Conservation (phyloP, 371 early-diverging fungal species). For the Coelomomyces lativittatus region DNA sequence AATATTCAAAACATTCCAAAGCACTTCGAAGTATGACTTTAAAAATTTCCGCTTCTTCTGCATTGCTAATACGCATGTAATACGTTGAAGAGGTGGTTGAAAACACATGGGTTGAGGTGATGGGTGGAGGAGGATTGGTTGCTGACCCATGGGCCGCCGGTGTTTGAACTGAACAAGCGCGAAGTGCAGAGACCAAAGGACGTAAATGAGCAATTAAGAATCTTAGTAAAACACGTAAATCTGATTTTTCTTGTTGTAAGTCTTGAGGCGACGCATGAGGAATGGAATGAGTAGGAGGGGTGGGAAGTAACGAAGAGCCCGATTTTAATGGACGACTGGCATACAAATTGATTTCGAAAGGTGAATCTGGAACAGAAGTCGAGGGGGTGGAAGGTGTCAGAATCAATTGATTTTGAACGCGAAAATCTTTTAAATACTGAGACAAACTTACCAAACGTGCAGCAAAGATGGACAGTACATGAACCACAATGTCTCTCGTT, state of each 20-base stretch:
- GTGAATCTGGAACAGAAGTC: background rate
- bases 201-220: background rate
- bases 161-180: background rate
- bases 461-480: background rate
- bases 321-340: background rate
- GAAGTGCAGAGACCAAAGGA: background rate
- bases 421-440: background rate
- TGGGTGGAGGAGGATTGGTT: too few species aligned
- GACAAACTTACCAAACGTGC: background rate
- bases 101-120: too few species aligned
- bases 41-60: constrained; percentile 9
- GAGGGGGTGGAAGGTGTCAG: background rate
- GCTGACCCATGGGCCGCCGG: background rate
- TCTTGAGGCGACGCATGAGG: constrained; percentile 3
- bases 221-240: constrained; percentile 3
- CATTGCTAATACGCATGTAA: too few species aligned
- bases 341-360: constrained; percentile 59
- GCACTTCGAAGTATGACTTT: constrained; percentile 61
- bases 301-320: too few species aligned
- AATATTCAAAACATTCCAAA: constrained; percentile 68
- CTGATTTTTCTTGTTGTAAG: constrained; percentile 4
- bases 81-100: too few species aligned
- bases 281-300: constrained; percentile 7
- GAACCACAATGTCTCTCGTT: background rate
- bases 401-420: background rate